phyloP scores from a whole-genome alignment of 2,329 filamentous ascomycete species.

The Berkeleyomyces rouxiae region DNA sequence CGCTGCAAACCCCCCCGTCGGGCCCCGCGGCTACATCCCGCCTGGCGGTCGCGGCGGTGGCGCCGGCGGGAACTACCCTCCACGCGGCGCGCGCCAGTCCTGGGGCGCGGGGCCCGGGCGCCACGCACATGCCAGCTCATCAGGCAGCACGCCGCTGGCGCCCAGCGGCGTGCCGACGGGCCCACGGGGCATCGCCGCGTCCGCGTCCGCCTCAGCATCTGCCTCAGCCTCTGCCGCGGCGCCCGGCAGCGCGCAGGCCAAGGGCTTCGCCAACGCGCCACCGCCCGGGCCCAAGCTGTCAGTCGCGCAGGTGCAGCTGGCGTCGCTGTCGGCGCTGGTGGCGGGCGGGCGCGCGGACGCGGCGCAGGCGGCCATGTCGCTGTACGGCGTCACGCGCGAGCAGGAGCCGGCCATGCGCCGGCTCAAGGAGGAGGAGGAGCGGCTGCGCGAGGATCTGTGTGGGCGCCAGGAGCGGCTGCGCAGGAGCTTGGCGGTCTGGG shows the following conservation, averaged over 20 bases:
- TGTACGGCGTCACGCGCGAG: constrained; percentile 33
- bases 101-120: constrained; percentile 23
- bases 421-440: constrained; percentile 41
- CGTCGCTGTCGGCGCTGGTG: constrained; percentile 33
- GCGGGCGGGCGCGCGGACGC: constrained; percentile 39
- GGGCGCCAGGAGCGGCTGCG: constrained; percentile 37
- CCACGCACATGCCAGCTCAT: constrained; percentile 14
- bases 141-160: constrained; percentile 22
- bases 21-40: constrained; percentile 37
- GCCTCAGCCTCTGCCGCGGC: neutral
- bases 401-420: constrained; percentile 37
- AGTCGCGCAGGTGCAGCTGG: constrained; percentile 35
- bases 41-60: constrained; percentile 23
- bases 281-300: constrained; percentile 23
- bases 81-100: constrained; percentile 30
- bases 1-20: constrained; percentile 34
- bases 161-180: constrained; percentile 31
- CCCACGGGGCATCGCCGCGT: constrained; percentile 36
- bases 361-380: constrained; percentile 25
- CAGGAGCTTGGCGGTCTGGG: constrained; percentile 36
- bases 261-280: constrained; percentile 13
- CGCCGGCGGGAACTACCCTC: constrained; percentile 19
- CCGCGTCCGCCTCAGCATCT: constrained; percentile 15
- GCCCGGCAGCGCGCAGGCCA: no score
- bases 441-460: constrained; percentile 35